Percentiles rank a stretch among this genome's conserved stretches.
Conservation (phyloP, 2,329 filamentous ascomycete genomes). For the Huntiella omanensis region DNA sequence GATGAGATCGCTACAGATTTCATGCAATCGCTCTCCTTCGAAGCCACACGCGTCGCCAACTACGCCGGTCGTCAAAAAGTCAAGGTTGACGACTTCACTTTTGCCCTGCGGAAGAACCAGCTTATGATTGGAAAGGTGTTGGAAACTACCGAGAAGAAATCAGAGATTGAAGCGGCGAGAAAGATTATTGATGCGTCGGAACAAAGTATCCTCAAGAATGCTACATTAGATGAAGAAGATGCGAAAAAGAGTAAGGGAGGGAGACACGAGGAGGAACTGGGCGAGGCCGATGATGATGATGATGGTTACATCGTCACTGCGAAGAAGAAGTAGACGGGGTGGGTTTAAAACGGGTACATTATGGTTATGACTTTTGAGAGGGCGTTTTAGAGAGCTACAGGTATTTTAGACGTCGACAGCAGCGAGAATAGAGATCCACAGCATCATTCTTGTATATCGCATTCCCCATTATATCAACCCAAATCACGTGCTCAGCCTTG, state of each 20-base stretch:
- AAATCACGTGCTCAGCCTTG: constrained; percentile 11
- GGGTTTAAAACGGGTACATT: no score
- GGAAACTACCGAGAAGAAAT: constrained; percentile 76
- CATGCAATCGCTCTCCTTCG: constrained; percentile 82
- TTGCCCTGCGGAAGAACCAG: constrained; percentile 71
- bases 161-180: constrained; percentile 64
- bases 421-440: no score
- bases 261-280: constrained; percentile 30
- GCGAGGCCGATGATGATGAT: constrained; percentile 32
- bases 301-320: constrained; percentile 20
- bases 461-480: constrained; percentile 12
- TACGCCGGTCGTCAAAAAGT: constrained; percentile 87
- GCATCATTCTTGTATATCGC: not conserved
- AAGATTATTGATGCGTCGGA: constrained; percentile 57
- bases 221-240: constrained; percentile 24
- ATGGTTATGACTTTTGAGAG: no score
- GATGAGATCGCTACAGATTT: constrained; percentile 96
- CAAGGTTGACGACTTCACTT: constrained; percentile 96
- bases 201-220: constrained; percentile 36
- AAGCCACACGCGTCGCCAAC: constrained; percentile 67
- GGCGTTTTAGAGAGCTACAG: not conserved
- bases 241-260: constrained; percentile 16
- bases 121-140: constrained; percentile 74
- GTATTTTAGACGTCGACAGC: not conserved
- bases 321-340: constrained; percentile 18